phyloP scores from a whole-genome alignment of 768 basidiomycete genomes.

The Mycena rebaudengoi region DNA sequence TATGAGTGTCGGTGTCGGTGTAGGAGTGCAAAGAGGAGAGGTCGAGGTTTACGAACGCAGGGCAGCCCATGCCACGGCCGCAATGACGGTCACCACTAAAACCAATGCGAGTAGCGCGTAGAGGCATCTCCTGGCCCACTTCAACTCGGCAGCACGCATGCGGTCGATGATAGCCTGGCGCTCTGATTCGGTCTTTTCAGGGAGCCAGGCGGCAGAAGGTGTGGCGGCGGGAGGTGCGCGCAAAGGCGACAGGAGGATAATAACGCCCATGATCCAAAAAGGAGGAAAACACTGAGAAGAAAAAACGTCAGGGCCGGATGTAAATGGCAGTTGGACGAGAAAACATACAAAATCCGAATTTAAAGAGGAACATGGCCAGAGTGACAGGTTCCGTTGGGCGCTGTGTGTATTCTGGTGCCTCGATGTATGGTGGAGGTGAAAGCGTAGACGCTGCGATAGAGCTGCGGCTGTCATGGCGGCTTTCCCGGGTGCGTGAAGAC shows the following conservation, averaged over 20 bases:
- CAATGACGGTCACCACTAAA: constrained; percentile 44
- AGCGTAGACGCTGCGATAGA: constrained; percentile 33
- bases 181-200: constrained; percentile 63
- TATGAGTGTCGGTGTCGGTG: background rate
- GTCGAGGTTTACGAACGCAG: constrained; percentile 31
- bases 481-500: constrained; percentile 45
- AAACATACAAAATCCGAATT: constrained; percentile 67
- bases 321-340: background rate
- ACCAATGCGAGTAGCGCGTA: constrained; percentile 59
- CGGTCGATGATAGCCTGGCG: constrained; percentile 52
- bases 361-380: constrained; percentile 68
- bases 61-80: constrained; percentile 43
- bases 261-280: constrained; percentile 68
- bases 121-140: constrained; percentile 67
- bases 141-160: constrained; percentile 58
- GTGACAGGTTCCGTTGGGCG: constrained; percentile 59
- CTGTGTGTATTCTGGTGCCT: constrained; percentile 43
- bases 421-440: constrained; percentile 55
- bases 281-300: constrained; percentile 67
- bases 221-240: constrained; percentile 47
- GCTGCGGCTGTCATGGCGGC: constrained; percentile 50
- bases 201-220: constrained; percentile 56
- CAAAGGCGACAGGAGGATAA: constrained; percentile 64
- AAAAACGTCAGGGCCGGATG: constrained; percentile 5
- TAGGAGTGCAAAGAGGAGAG: background rate